A percentile compares a stretch with the other conserved stretches of the same genome.
Evolutionary conservation across 2,329 filamentous ascomycete species (phyloP).

Genomic region (Cladophialophora chaetospira): DNA sequence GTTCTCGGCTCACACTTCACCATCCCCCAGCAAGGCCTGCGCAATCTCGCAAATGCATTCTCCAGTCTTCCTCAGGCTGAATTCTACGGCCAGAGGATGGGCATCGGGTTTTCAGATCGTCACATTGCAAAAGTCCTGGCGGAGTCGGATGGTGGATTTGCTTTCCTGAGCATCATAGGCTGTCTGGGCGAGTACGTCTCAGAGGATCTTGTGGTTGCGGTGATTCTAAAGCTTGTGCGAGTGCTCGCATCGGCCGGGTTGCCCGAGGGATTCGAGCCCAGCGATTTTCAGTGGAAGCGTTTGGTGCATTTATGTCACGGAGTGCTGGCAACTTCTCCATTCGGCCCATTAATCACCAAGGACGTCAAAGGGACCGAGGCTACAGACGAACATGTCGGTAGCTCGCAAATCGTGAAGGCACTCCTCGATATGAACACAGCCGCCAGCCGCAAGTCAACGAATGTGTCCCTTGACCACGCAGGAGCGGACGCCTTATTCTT

Average conservation of each 20-base stretch:
- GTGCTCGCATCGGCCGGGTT: not conserved
- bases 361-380: not conserved
- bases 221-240: constrained; percentile 2
- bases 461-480: not conserved
- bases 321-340: constrained; percentile 5
- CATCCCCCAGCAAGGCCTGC: constrained; percentile 4
- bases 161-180: constrained; percentile 8
- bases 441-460: not conserved
- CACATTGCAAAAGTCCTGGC: constrained; percentile 10
- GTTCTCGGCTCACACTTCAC: constrained; percentile 10
- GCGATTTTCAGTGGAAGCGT: constrained; percentile 9
- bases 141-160: constrained; percentile 9
- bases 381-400: not conserved
- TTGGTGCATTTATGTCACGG: constrained; percentile 16
- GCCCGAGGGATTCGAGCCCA: not conserved
- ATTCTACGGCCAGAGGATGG: constrained; percentile 10
- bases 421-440: constrained; percentile 1
- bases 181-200: constrained; percentile 12
- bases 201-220: constrained; percentile 11
- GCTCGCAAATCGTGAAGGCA: constrained; percentile 1
- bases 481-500: constrained; percentile 14
- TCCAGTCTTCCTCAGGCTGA: constrained; percentile 15
- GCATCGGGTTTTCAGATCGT: constrained; percentile 13
- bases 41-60: constrained; percentile 16
- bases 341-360: constrained; percentile 10